Percentiles rank a stretch among this genome's conserved stretches.
Evolutionary conservation across 371 early-diverging fungal genomes (phyloP).

Genomic region (Mucor irregularis): DNA sequence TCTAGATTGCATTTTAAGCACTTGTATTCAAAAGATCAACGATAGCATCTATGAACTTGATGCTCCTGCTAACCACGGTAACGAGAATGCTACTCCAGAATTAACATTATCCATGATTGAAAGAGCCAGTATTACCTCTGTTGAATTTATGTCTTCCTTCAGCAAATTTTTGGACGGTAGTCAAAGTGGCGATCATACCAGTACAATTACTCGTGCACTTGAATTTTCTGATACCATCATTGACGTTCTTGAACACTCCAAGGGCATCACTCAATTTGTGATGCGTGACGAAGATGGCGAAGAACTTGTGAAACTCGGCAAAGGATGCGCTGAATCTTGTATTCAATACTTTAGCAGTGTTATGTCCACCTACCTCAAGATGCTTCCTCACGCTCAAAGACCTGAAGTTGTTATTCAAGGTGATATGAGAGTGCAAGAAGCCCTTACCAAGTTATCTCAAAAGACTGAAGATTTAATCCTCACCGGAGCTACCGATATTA

Average conservation of each 20-base stretch:
- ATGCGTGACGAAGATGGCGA: constrained; percentile 80
- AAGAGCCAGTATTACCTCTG: constrained; percentile 74
- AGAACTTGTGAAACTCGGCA: constrained; percentile 72
- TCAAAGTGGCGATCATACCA: constrained; percentile 77
- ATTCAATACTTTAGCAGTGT: constrained; percentile 85
- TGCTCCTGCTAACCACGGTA: constrained; percentile 78
- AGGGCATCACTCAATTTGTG: constrained; percentile 87
- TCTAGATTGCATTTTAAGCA: constrained; percentile 82
- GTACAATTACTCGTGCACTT: constrained; percentile 82
- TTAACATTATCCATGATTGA: constrained; percentile 90
- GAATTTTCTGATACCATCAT: constrained; percentile 80
- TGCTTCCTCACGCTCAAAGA: constrained; percentile 69
- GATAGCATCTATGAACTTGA: constrained; percentile 88
- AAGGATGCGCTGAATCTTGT: constrained; percentile 62
- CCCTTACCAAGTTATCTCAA: constrained; percentile 69
- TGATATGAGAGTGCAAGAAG: constrained; percentile 75
- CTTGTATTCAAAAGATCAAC: constrained; percentile 85
- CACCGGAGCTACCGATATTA: constrained; percentile 68
- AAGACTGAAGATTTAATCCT: constrained; percentile 77
- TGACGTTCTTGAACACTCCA: constrained; percentile 84
- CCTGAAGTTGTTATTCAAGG: constrained; percentile 72
- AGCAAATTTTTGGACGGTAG: constrained; percentile 77
- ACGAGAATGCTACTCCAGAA: constrained; percentile 89
- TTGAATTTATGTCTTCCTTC: constrained; percentile 78
- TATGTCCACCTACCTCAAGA: constrained; percentile 76